Percentiles rank a stretch among this genome's conserved stretches.
These are phyloP conservation scores for Amaranthus cruentus DNA, from an alignment of 148 eudicot genomes.

Conservation along the genomic window DNA sequence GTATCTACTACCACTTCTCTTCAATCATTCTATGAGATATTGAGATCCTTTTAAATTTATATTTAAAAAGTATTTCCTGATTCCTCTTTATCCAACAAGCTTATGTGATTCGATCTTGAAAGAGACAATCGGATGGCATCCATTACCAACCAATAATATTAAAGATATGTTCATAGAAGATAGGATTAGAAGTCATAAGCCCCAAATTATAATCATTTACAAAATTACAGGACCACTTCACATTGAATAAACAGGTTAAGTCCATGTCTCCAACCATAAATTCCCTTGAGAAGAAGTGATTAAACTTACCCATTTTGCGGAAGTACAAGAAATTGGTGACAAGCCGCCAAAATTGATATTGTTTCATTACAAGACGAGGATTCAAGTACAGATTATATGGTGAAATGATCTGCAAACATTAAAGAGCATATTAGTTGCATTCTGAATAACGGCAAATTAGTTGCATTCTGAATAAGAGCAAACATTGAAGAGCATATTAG, in stretches of 20 bases:
- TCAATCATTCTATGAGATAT: too few relatives aligned
- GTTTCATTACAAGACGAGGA: constrained; percentile 84
- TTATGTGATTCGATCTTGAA: too few relatives aligned
- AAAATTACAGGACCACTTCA: too few relatives aligned
- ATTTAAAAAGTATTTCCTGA: too few relatives aligned
- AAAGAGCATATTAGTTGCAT: constrained; percentile 3
- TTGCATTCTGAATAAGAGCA: neutral
- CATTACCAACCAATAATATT: too few relatives aligned
- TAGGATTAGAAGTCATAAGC: neutral
- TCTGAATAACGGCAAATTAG: neutral
- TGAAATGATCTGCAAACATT: constrained; percentile 74
- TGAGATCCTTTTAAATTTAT: too few relatives aligned
- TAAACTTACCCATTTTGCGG: constrained; percentile 80
- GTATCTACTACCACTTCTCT: too few relatives aligned
- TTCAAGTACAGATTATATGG: constrained; percentile 83
- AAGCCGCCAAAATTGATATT: constrained; percentile 91
- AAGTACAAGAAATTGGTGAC: constrained; percentile 90
- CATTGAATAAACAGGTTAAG: too few relatives aligned
- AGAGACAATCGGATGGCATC: too few relatives aligned
- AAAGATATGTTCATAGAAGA: neutral
- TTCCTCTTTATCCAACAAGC: too few relatives aligned
- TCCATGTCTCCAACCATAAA: neutral
- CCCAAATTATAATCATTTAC: neutral
- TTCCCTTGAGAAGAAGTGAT: constrained; percentile 11
- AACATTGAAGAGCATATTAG: too few relatives aligned